Evolutionary conservation across 306 rosid species (phyloP).

Genomic region (Quercus agrifolia): DNA sequence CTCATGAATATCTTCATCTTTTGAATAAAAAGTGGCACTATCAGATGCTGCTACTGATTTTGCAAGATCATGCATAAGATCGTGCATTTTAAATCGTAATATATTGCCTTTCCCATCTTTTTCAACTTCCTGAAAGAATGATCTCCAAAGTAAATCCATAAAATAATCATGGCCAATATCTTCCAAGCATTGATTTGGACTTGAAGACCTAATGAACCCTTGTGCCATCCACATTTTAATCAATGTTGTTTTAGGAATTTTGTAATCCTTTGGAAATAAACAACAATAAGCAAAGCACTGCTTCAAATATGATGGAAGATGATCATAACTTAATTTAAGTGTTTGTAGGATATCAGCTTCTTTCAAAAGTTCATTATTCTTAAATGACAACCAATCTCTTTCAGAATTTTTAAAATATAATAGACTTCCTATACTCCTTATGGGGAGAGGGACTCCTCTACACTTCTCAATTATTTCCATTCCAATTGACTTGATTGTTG

Average conservation of each 20-base stretch:
- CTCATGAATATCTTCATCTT: too few relatives aligned
- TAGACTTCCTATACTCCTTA: conserved; percentile 8
- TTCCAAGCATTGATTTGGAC: not conserved
- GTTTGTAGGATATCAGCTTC: not conserved
- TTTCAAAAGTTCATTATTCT: not conserved
- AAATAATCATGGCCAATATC: not conserved
- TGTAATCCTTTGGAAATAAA: not conserved
- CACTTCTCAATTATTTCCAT: too few relatives aligned
- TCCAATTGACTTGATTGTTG: not conserved
- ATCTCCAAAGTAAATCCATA: not conserved
- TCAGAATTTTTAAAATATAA: not conserved
- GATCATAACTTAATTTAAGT: not conserved
- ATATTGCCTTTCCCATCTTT: too few relatives aligned
- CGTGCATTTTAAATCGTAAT: too few relatives aligned
- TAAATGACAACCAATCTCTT: not conserved
- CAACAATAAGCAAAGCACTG: conserved; percentile 9
- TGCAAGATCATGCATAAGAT: too few relatives aligned
- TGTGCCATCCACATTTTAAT: conserved; percentile 11
- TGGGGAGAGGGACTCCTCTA: conserved; percentile 9
- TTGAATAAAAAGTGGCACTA: too few relatives aligned
- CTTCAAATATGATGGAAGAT: not conserved
- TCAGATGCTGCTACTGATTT: too few relatives aligned
- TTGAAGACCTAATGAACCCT: conserved; percentile 8
- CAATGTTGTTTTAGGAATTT: not conserved
- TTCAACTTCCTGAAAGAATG: not conserved